Evolutionary conservation across 2,329 filamentous ascomycete genomes (phyloP), one percentile per base, ranked within the genome.

Genomic region (Cadophora sp.): DNA sequence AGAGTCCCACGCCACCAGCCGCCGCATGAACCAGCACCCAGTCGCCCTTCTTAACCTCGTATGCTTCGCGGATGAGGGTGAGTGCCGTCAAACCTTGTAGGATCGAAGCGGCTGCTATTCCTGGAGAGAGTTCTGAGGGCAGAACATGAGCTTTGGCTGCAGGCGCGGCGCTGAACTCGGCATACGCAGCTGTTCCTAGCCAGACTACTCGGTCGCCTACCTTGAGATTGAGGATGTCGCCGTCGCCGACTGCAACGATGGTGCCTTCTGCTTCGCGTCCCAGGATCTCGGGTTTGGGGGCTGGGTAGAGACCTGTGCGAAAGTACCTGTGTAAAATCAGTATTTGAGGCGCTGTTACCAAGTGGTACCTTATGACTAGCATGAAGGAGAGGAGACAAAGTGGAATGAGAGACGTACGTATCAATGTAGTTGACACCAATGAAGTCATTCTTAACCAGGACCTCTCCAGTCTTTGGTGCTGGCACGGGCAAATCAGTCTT

Each of bases 371-470:
- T 31, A 5, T 34, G 26, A 14, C 24, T 22, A 26, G 14, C 26
- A 5, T 26, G 4, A 9, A 37, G 14, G 14, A 34, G 31, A 50
- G 27, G 46, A 59, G 62, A 40, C 3, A 31, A 22, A 46, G 56
- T 58, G 53, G 40, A 19, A 31, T 14, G 61, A 62, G 64, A 50
- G 63, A 72, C 81, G 74, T 79, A 89, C 85, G 83, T 97, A 80
- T 97, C 94, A 76, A 97, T 97, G 81, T 87, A 97, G 81, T 97
- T 97, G 69, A 97, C 83, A 68, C 94, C 94, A 60, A 91, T 85
- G 77, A 87, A 92, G 71, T 90, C 87, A 80, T 97, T 97, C 80
- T 91, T 91, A 68, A 97, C 87, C 4, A 97, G 86, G 26, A 97
- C 80, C 73, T 97, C 85, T 68, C 89, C 90, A n/a, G 90, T 87